phyloP scores from a whole-genome alignment of 176 grass and related monocot species.

The Metroxylon sagu region DNA sequence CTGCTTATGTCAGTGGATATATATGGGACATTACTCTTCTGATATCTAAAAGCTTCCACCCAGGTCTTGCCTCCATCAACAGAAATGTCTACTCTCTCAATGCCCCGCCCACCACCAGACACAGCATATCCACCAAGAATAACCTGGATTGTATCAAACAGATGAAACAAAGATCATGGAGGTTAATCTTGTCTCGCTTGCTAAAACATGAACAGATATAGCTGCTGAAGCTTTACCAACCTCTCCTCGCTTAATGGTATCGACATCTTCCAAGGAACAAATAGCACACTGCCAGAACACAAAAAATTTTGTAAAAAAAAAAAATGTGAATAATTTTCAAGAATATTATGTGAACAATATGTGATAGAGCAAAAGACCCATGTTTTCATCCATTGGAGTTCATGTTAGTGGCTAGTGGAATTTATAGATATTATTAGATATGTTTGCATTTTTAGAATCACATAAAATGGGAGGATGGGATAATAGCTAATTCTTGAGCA shows the following conservation, averaged over 20 bases:
- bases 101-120: constrained; percentile 78
- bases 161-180: too few species aligned
- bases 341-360: too few species aligned
- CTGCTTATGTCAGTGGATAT: constrained; percentile 52
- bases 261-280: constrained; percentile 76
- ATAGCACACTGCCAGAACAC: constrained; percentile 59
- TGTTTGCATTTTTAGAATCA: too few species aligned
- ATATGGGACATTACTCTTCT: constrained; percentile 43
- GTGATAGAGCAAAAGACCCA: too few species aligned
- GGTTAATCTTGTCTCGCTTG: too few species aligned
- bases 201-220: too few species aligned
- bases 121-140: constrained; percentile 76
- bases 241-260: constrained; percentile 55
- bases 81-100: constrained; percentile 82
- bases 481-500: too few species aligned
- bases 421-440: too few species aligned
- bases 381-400: too few species aligned
- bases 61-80: constrained; percentile 79
- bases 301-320: constrained; percentile 20
- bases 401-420: too few species aligned
- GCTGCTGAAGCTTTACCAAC: constrained; percentile 22
- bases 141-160: constrained; percentile 20
- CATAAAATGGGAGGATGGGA: too few species aligned
- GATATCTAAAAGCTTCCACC: constrained; percentile 55
- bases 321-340: constrained; percentile 1